Percentiles rank a stretch among this genome's conserved stretches.
These are phyloP conservation scores for Nyctanthes arbortristis DNA, from an alignment of 257 asterid genomes.

Conservation along the genomic window DNA sequence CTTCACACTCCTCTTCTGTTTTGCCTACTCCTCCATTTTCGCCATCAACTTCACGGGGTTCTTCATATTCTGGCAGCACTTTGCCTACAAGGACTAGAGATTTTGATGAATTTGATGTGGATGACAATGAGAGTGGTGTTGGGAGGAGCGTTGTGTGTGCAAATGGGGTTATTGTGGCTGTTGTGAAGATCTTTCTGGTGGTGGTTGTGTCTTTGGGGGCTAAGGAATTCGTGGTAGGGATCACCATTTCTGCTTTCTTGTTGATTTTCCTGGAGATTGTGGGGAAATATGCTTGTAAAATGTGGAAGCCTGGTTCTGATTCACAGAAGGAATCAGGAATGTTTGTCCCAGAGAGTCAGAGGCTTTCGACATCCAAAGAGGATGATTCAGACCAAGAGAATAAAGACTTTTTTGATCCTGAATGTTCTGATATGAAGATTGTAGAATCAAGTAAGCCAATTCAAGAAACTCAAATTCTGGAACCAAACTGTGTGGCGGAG, in stretches of 20 bases:
- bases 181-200: constrained; percentile 49
- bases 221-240: constrained; percentile 56
- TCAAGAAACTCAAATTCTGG: constrained; percentile 29
- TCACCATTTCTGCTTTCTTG: constrained; percentile 67
- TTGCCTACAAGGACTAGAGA: not conserved
- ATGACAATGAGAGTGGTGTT: not conserved
- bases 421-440: constrained; percentile 8
- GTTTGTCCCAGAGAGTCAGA: not conserved
- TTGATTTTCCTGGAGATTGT: constrained; percentile 53
- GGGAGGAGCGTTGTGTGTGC: constrained; percentile 24
- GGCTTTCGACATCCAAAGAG: constrained; percentile 18
- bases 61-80: constrained; percentile 18
- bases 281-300: constrained; percentile 25
- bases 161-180: constrained; percentile 33
- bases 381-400: constrained; percentile 16
- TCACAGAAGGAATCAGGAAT: constrained; percentile 12
- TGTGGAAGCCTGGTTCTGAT: constrained; percentile 28
- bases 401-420: constrained; percentile 4
- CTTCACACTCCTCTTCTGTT: constrained; percentile 4
- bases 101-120: constrained; percentile 9
- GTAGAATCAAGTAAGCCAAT: constrained; percentile 5
- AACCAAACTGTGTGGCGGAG: constrained; percentile 20
- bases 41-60: constrained; percentile 20
- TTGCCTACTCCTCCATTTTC: constrained; percentile 7
- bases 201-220: constrained; percentile 63